These are phyloP conservation scores for Aspergillus sp. DNA, from an alignment of 2,329 filamentous ascomycete species.

Conservation along the genomic window DNA sequence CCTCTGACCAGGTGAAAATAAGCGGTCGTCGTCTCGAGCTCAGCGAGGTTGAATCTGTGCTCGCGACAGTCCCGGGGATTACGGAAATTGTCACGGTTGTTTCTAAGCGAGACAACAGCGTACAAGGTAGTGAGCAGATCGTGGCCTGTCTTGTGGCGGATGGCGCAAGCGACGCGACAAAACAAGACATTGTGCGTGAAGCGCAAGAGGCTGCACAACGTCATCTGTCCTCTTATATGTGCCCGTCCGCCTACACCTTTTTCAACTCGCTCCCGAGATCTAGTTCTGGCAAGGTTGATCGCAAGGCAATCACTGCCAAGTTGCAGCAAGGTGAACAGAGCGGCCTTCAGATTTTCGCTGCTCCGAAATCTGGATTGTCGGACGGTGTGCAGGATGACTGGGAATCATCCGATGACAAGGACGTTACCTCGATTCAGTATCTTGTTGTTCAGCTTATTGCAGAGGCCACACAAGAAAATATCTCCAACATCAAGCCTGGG, in stretches of 20 bases:
- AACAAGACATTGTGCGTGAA: conserved; percentile 14
- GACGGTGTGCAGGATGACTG: conserved; percentile 7
- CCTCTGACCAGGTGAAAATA: conserved; percentile 78
- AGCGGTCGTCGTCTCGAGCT: conserved; percentile 80
- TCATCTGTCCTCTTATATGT: conserved; percentile 25
- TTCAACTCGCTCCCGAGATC: conserved; percentile 22
- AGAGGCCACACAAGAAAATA: conserved; percentile 13
- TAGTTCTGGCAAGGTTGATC: conserved; percentile 28
- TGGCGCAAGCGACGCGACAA: conserved; percentile 5
- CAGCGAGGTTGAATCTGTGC: conserved; percentile 64
- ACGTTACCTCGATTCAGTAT: conserved; percentile 6
- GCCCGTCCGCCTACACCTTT: conserved; percentile 24
- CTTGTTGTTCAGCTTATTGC: conserved; percentile 19
- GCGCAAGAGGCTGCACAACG: conserved; percentile 13
- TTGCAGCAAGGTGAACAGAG: conserved; percentile 7
- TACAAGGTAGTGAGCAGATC: conserved; percentile 24
- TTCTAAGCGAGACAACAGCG: conserved; percentile 14
- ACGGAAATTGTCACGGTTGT: conserved; percentile 26
- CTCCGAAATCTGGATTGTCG: not conserved
- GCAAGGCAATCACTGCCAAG: conserved; percentile 19
- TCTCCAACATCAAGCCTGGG: conserved; percentile 14
- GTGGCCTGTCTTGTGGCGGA: conserved; percentile 25
- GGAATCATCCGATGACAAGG: conserved; percentile 4
- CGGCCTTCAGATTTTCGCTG: conserved; percentile 3
- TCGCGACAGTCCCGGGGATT: conserved; percentile 19